Evolutionary conservation across 306 rosid genomes (phyloP).

Genomic region (Ziziphus jujuba): DNA sequence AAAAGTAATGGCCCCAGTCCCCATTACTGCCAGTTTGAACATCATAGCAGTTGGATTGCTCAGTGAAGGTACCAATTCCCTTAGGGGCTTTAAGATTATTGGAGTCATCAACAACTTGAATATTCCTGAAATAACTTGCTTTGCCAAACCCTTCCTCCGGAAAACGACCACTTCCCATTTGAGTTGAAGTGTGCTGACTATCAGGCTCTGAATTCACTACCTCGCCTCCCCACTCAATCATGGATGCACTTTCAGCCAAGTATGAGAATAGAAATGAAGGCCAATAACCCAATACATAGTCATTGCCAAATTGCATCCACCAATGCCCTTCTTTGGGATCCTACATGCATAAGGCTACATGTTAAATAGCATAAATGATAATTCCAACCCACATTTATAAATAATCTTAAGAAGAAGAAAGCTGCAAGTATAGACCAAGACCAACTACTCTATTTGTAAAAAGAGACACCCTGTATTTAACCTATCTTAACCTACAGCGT

Average conservation of each 20-base stretch:
- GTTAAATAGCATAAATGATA: not conserved
- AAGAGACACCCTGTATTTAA: constrained; percentile 2
- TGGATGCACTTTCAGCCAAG: constrained; percentile 91
- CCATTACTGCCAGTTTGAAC: constrained; percentile 93
- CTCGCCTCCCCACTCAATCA: constrained; percentile 99
- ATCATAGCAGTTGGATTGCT: constrained; percentile 89
- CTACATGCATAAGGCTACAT: constrained; percentile 29
- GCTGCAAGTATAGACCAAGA: not conserved
- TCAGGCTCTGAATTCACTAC: constrained; percentile 82
- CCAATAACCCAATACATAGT: constrained; percentile 88
- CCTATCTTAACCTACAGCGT: constrained; percentile 1
- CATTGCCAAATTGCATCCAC: constrained; percentile 99
- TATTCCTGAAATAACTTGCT: constrained; percentile 84
- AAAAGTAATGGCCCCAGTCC: constrained; percentile 97
- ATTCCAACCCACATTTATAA: constrained; percentile 1
- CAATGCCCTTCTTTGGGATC: constrained; percentile 98
- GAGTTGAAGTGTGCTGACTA: constrained; percentile 89
- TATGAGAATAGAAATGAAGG: constrained; percentile 93
- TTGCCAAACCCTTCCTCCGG: constrained; percentile 96
- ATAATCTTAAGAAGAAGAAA: not conserved
- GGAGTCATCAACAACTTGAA: constrained; percentile 89
- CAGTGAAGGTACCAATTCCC: constrained; percentile 82
- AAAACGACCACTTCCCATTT: constrained; percentile 95
- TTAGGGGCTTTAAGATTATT: constrained; percentile 93
- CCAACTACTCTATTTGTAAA: not conserved